Evolutionary conservation across 768 basidiomycete species (phyloP), one percentile per base, ranked within the genome.

Genomic region (Gloeopeniophorella convolvens): DNA sequence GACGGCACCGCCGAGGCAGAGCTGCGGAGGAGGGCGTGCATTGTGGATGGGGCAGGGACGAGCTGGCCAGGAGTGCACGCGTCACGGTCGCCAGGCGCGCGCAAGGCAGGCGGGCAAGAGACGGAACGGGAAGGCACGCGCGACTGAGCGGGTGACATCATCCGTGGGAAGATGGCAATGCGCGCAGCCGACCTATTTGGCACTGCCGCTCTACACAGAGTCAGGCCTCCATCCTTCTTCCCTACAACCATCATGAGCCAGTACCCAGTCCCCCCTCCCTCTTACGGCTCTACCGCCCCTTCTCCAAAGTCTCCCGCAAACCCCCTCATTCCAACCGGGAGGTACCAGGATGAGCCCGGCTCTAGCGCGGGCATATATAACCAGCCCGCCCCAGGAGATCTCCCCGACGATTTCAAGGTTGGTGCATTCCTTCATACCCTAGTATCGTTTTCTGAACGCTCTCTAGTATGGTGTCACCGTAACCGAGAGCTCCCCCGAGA

Each of bases 371-470:
- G 74, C 51, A 74, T 82, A 57, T 87, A 77, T 57, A 79, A 92
- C 68, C 88, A 92, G 58, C 83, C 89, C 5, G 72, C 68, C 23
- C 70, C 69, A 28, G 88, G 78, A 40, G 90, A 92, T 57, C 61
- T 92, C 40, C 90, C 89, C 0, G 93, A 95, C 61, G 94, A 96
- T 66, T 96, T 96, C 79, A 91, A 94, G 78, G 89, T 89, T 52
- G 20, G 69, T 61, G 2, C 21, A 5, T 42, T 28, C 37, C 26
- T 32, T 8, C 13, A 18, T n/a, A 28, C 7, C 10, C 10, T 41
- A 45, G 32, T 43, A 13, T 49, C 13, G 9, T 56, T 59, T 12
- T 59, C 59, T 27, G 55, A 56, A 16, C 57, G 57, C 20, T 15
- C 18, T 23, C 24, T 31, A 89, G 88, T 91, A 91, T 61, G 89